Evolutionary conservation across 805 yeast species (phyloP), one percentile per base, ranked within the genome.

Genomic region (Cyberlindnera xishuangbannaensis): DNA sequence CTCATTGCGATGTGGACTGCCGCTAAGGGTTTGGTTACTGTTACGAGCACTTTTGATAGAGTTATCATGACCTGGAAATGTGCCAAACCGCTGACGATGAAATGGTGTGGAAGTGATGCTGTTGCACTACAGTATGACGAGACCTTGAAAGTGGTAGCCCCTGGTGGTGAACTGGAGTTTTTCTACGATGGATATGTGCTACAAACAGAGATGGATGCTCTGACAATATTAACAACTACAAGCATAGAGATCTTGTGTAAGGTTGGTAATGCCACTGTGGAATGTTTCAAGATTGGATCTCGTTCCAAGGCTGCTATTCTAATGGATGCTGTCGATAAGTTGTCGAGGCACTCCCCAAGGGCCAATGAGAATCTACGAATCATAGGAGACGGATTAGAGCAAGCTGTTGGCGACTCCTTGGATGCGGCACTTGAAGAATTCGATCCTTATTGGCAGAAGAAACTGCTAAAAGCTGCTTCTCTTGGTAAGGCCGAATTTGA

Each of bases 91-190:
- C 11, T 26, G 16, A 23, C 28, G 8, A 39, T 83, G 14, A 68
- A 67, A 37, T 92, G 97, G 97, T 81, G 95, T 52, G 85, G 90
- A 0, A 76, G 79, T 44, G 95, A 86, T 56, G 85, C 92, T 0
- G 76, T 88, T 1, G 76, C 78, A 0, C 59, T 75, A n/a, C 61
- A 75, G 1, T 59, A 58, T 39, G 61, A 69, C 3, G 90, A 81
- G 44, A 86, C 81, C 33, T 47, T 86, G 18, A 70, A 71, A 39
- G 52, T 88, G 12, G 66, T 80, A 22, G 95, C 94, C 0, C 90
- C 95, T 0, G 72, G 76, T 9, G 76, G 71, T 41, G 30, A 45
- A 39, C 53, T 78, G 31, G 73, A 71, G 30, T 79, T 71, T 57
- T 80, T 65, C 44, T 69, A 65, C 9, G 59, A 61, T 32, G 53